Evolutionary conservation across 192 early-diverging fungal species (phyloP), one percentile per base, ranked within the genome.

Genomic region (Linnemannia elongata): DNA sequence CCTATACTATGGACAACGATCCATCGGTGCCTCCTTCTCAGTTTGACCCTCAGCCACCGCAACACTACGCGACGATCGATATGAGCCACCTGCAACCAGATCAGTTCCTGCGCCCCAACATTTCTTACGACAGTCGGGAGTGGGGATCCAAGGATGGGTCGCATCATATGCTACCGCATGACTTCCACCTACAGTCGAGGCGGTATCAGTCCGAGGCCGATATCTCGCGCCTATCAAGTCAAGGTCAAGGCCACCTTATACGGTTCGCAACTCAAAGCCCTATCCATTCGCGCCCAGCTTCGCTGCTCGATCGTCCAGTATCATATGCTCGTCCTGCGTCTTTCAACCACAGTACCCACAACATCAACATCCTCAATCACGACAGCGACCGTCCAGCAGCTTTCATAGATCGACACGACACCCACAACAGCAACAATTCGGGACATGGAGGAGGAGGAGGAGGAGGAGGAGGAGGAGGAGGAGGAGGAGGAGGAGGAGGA

Each of bases 391-490:
- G 71, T 18, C 57, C 72, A n/a, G 55, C 52, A 42, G 70, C 71
- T 9, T 80, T 66, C 45, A 9, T 27, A 0, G 45, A 45, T 24
- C 39, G 39, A 27, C 72, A 18, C 8, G 44, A 45, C 13, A 73
- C 72, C n/a, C 42, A 30, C 10, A 10, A 36, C 15, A n/a, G 38
- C 49, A 52, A 52, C 18, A 4, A 52, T 45, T 45, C 44, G 12
- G 57, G 57, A 27, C 13, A 27, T 13, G 72, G 52, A 20, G 6
- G 44, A 1, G 1, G 33, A 4, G 72, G n/a, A n/a, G 2, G 45
- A n/a, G n/a, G 63, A 3, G 18, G 76, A 66, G 69, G 52, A 35
- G 4, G 79, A 89, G 22, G 38, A 79, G 2, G 79, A 76, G 52
- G n/a, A n/a, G 72, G 52, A 20, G 6, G 44, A 1, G n/a, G n/a